phyloP scores from a whole-genome alignment of 371 early-diverging fungal species.

The Haplosporangium sp. region DNA sequence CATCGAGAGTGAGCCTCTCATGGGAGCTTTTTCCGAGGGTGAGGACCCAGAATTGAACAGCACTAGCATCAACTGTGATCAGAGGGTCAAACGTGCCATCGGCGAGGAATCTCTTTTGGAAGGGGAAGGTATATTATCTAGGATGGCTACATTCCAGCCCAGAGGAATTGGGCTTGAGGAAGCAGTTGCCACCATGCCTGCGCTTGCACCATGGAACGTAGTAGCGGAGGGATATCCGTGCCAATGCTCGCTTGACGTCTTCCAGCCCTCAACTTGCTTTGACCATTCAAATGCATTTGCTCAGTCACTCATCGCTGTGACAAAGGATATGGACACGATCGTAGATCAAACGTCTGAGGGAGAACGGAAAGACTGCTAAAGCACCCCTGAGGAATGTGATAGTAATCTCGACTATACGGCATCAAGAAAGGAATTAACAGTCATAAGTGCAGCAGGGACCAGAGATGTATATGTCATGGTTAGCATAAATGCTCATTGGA shows the following conservation, averaged over 20 bases:
- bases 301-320: neutral
- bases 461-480: neutral
- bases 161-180: constrained; percentile 14
- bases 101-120: constrained; percentile 32
- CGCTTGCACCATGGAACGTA: neutral
- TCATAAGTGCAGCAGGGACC: neutral
- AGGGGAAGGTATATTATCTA: neutral
- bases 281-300: neutral
- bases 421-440: neutral
- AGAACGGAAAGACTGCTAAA: neutral
- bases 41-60: neutral
- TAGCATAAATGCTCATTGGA: neutral
- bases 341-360: neutral
- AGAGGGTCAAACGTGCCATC: constrained; percentile 21
- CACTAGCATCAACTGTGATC: neutral
- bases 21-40: neutral
- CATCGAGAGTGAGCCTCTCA: constrained; percentile 4
- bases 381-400: neutral
- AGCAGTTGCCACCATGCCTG: neutral
- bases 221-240: too few relatives aligned
- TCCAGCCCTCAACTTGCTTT: too few relatives aligned
- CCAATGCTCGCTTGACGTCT: too few relatives aligned
- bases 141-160: constrained; percentile 8
- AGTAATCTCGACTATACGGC: neutral
- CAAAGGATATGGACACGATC: neutral